These are phyloP conservation scores for Chlorella vulgaris DNA, from an alignment of 139 green algal genomes.

Conservation along the genomic window DNA sequence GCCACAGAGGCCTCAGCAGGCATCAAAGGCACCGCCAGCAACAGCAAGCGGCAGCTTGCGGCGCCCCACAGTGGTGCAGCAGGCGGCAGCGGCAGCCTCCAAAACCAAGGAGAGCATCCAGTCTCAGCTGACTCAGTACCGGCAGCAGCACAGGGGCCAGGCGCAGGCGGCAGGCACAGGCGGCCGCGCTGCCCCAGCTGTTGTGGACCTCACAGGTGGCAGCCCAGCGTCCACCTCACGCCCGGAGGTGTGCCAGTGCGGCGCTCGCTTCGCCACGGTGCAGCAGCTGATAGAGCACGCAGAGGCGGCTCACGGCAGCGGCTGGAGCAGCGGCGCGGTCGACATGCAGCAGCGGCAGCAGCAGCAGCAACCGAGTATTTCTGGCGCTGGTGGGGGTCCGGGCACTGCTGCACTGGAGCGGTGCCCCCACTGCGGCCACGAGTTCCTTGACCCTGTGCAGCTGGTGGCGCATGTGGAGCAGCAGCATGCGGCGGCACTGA, in stretches of 20 bases:
- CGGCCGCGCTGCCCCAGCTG: not conserved
- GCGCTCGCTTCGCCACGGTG: slow-evolving; percentile 44
- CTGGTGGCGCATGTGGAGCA: slow-evolving; percentile 53
- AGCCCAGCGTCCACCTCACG: not conserved
- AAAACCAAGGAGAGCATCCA: not conserved
- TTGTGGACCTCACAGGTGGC: slow-evolving; percentile 1
- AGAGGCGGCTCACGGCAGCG: slow-evolving; percentile 37
- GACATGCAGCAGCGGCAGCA: slow-evolving; percentile 6
- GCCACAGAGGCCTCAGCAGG: not conserved
- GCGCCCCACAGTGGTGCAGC: not conserved
- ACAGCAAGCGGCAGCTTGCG: slow-evolving; percentile 2
- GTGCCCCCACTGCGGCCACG: slow-evolving; percentile 46
- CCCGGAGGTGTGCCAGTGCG: slow-evolving; percentile 59
- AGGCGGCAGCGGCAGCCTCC: not conserved
- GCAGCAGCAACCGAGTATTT: not conserved
- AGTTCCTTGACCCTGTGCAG: slow-evolving; percentile 42
- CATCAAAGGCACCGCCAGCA: not conserved
- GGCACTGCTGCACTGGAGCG: slow-evolving; percentile 19
- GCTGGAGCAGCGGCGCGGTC: slow-evolving; percentile 34
- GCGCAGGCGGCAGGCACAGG: not conserved
- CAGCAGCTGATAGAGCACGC: slow-evolving; percentile 58
- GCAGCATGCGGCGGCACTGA: slow-evolving; percentile 12
- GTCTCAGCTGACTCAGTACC: slow-evolving; percentile 33
- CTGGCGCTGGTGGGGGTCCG: not conserved
- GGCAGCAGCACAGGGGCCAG: not conserved